Evolutionary conservation across 2,329 filamentous ascomycete species (phyloP).

Genomic region (Aphanoascus verrucosus): DNA sequence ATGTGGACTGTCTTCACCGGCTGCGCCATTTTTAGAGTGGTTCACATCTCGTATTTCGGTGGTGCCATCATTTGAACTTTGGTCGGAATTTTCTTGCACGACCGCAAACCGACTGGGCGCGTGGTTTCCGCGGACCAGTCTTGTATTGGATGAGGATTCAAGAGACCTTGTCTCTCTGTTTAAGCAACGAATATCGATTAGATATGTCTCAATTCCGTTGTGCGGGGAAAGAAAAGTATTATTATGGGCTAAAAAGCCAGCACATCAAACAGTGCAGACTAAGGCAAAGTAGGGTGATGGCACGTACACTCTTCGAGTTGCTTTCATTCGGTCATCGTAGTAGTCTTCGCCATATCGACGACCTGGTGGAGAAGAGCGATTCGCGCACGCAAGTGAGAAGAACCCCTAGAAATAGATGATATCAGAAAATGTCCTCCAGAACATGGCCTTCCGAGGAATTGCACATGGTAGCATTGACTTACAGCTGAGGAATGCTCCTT

Average conservation of each 20-base stretch:
- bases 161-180: not conserved
- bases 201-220: not conserved
- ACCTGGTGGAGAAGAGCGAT: conserved; percentile 37
- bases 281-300: not conserved
- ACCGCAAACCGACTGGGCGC: not conserved
- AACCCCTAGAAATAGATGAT: conserved; percentile 33
- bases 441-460: not conserved
- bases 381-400: conserved; percentile 40
- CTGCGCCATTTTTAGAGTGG: not conserved
- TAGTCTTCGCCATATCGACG: conserved; percentile 40
- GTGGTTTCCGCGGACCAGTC: not conserved
- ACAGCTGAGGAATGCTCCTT: conserved; percentile 33
- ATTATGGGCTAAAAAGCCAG: not conserved
- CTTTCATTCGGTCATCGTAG: conserved; percentile 44
- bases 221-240: not conserved
- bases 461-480: conserved; percentile 12
- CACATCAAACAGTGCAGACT: not conserved
- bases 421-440: not conserved
- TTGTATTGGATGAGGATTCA: not conserved
- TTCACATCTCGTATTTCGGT: not conserved
- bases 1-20: not conserved
- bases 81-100: not conserved
- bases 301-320: conserved; percentile 31
- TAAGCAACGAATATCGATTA: not conserved
- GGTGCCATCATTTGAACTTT: not conserved